Conservation (phyloP, 768 basidiomycete genomes). For the Pulveroboletus sp. region DNA sequence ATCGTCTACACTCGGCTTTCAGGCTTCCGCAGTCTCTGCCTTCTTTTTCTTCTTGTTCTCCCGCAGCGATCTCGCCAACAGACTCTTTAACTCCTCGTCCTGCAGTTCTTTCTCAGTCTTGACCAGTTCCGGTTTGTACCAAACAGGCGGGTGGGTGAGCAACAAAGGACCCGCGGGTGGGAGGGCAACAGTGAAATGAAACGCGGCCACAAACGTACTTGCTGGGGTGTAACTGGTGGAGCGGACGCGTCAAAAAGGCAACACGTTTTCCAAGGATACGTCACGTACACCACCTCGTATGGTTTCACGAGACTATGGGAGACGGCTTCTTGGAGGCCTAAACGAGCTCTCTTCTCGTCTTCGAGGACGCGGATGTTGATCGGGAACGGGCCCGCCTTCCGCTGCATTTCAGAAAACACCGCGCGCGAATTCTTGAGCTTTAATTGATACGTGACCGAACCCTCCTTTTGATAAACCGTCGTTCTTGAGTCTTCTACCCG, state of each 20-base stretch:
- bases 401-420: slow-evolving; percentile 96
- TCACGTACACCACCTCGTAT: slow-evolving; percentile 85
- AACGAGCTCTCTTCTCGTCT: slow-evolving; percentile 92
- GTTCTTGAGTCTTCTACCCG: slow-evolving; percentile 87
- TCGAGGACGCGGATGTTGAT: slow-evolving; percentile 94
- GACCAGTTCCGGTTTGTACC: slow-evolving; percentile 91
- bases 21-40: slow-evolving; percentile 46
- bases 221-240: slow-evolving; percentile 68
- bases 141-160: slow-evolving; percentile 82
- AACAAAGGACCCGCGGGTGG: slow-evolving; percentile 84
- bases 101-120: slow-evolving; percentile 87
- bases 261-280: background rate
- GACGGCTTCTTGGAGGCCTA: slow-evolving; percentile 95
- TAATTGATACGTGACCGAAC: slow-evolving; percentile 84
- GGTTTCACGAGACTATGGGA: slow-evolving; percentile 92
- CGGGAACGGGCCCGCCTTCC: slow-evolving; percentile 97
- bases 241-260: background rate
- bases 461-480: slow-evolving; percentile 88
- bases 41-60: slow-evolving; percentile 94
- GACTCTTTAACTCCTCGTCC: slow-evolving; percentile 79
- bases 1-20: slow-evolving; percentile 25
- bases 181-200: slow-evolving; percentile 96
- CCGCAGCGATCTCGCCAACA: slow-evolving; percentile 74
- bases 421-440: slow-evolving; percentile 97
- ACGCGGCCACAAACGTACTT: slow-evolving; percentile 85